phyloP scores from a whole-genome alignment of 2,329 filamentous ascomycete species.

The Trichoderma koningii region DNA sequence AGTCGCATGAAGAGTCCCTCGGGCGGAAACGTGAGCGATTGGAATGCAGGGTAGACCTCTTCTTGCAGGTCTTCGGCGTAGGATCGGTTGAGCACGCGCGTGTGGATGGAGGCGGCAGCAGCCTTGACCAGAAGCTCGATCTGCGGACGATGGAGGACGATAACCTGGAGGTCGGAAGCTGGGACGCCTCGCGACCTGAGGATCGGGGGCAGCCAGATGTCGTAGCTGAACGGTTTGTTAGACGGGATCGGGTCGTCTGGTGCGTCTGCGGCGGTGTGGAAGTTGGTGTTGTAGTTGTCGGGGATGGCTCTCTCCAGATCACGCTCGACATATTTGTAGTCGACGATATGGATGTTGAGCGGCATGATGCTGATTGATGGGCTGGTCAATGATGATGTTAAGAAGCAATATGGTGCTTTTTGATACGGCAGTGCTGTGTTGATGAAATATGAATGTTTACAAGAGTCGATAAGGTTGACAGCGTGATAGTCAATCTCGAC shows the following conservation, averaged over 20 bases:
- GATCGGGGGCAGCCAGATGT: conserved; percentile 47
- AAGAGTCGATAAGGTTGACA: not conserved
- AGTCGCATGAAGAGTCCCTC: conserved; percentile 48
- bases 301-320: conserved; percentile 27
- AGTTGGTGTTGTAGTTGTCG: conserved; percentile 41
- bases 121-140: conserved; percentile 37
- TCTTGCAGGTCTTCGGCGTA: conserved; percentile 41
- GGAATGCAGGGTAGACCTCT: conserved; percentile 35
- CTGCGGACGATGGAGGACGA: conserved; percentile 37
- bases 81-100: conserved; percentile 35
- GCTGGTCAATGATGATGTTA: not conserved
- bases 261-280: conserved; percentile 39
- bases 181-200: conserved; percentile 39
- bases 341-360: conserved; percentile 26
- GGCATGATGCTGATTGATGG: conserved; percentile 14
- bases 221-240: conserved; percentile 43
- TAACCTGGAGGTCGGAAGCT: conserved; percentile 34
- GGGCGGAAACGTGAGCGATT: conserved; percentile 35
- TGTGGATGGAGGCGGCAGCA: conserved; percentile 40
- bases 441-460: not conserved
- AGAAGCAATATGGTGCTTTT: not conserved
- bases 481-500: not conserved
- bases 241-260: conserved; percentile 36
- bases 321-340: conserved; percentile 26
- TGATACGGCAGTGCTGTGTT: not conserved